phyloP scores from a whole-genome alignment of 2,329 filamentous ascomycete genomes.

The Phoma sp. region DNA sequence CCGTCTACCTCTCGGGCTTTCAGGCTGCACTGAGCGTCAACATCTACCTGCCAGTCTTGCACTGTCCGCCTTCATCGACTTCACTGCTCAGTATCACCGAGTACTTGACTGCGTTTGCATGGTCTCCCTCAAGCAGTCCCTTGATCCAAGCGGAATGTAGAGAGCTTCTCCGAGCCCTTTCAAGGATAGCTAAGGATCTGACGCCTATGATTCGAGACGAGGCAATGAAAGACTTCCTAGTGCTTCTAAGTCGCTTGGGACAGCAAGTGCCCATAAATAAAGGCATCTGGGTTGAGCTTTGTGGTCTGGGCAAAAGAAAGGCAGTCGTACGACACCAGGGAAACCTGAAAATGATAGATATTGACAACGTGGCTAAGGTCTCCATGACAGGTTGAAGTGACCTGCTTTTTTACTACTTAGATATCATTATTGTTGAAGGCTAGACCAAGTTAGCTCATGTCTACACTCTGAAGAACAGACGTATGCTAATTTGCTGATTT shows the following conservation, averaged over 20 bases:
- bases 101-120: background rate
- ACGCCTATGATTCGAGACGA: background rate
- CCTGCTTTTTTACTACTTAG: too few relatives aligned
- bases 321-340: background rate
- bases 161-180: background rate
- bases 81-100: background rate
- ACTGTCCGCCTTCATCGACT: background rate
- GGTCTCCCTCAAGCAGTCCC: background rate
- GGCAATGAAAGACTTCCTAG: background rate
- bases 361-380: background rate
- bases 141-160: background rate
- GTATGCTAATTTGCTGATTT: too few relatives aligned
- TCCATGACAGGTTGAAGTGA: too few relatives aligned
- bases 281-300: background rate
- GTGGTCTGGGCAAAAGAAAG: background rate
- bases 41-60: background rate
- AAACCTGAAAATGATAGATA: background rate
- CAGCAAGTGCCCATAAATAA: background rate
- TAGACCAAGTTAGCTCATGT: too few relatives aligned
- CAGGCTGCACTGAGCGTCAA: background rate
- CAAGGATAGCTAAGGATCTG: background rate
- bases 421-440: too few relatives aligned
- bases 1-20: background rate
- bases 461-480: too few relatives aligned
- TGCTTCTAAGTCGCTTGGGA: too few relatives aligned